A percentile compares a stretch with the other conserved stretches of the same genome.
phyloP scores from a whole-genome alignment of 495 filamentous ascomycete genomes.

The Podospora australis region DNA sequence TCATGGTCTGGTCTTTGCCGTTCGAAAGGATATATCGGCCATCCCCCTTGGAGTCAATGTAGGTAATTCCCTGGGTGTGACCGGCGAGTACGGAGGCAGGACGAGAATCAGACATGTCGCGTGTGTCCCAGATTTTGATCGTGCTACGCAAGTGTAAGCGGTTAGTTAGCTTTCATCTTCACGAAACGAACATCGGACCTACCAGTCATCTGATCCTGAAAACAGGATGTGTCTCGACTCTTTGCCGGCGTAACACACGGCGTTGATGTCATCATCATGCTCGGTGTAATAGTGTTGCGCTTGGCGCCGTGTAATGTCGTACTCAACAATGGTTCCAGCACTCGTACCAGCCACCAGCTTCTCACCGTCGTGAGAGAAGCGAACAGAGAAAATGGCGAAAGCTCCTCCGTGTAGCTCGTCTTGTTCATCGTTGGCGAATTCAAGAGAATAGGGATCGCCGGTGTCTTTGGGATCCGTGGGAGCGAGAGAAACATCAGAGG shows the following conservation, averaged over 20 bases:
- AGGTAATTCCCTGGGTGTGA: conserved; percentile 90
- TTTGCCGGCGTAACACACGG: conserved; percentile 89
- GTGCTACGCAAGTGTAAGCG: conserved; percentile 34
- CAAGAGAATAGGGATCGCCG: conserved; percentile 68
- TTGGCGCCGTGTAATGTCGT: conserved; percentile 76
- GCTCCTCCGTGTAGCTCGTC: conserved; percentile 35
- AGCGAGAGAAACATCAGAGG: conserved; percentile 73
- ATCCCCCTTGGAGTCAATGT: conserved; percentile 94
- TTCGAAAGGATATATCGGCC: conserved; percentile 92
- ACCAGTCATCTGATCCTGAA: conserved; percentile 86
- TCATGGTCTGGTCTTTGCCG: conserved; percentile 94
- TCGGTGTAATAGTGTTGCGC: conserved; percentile 69
- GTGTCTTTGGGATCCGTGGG: conserved; percentile 76
- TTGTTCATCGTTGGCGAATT: conserved; percentile 50
- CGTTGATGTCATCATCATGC: conserved; percentile 88
- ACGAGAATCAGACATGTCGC: conserved; percentile 79
- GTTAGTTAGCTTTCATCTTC: not conserved
- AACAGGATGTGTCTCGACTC: conserved; percentile 91
- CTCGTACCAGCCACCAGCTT: conserved; percentile 87
- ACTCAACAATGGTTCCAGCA: conserved; percentile 76
- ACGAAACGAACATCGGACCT: not conserved
- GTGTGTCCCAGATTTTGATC: conserved; percentile 93
- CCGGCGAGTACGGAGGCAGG: conserved; percentile 90
- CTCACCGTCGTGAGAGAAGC: conserved; percentile 88
- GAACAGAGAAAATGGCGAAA: conserved; percentile 76